Evolutionary conservation across 208 protist species (phyloP), one percentile per base, ranked within the genome.

Genomic region (Crithidia bombi): DNA sequence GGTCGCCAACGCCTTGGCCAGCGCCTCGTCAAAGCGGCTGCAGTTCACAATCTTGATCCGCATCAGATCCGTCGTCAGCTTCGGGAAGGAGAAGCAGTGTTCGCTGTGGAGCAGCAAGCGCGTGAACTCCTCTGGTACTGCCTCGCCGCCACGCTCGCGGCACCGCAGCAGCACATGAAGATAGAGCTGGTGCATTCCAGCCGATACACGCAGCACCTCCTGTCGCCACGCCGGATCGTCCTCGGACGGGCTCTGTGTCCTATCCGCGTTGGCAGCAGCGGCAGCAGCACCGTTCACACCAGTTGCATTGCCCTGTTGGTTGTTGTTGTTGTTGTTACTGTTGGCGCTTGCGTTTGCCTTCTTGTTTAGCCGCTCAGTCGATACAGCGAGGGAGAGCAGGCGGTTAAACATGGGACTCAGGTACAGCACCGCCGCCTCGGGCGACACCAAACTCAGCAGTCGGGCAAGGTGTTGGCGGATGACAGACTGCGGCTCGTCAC

Each of bases 41-140:
- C 90, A 79, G 54, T 94, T 85, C n/a, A 99, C 49, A 5, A 99
- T 75, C 38, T 87, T 84, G 44, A 95, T 85, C 65, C 90, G 90
- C 30, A 98, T 84, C 28, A 98, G 69, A 56, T 93, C 84, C 2
- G 71, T 61, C 17, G 77, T 84, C 21, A 96, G 75, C 56, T 93
- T 90, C 15, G 85, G 43, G 69, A 86, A 82, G 51, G 65, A 66
- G 78, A 82, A 96, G 39, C 83, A 75, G 47, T 81, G 73, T 39
- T 89, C 79, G 56, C 82, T 70, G 55, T 86, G 76, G 23, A 95
- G 69, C 65, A 93, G 93, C 5, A 93, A 59, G 17, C 87, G 85
- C 10, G 88, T 95, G 35, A 95, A 69, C 69, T 96, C 84, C 72
- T 81, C 81, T 6, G 85, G 84, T 23, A 90, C 84, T n/a, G 76